phyloP scores from a whole-genome alignment of 192 early-diverging fungal species.

The Spinellus fusiger region DNA sequence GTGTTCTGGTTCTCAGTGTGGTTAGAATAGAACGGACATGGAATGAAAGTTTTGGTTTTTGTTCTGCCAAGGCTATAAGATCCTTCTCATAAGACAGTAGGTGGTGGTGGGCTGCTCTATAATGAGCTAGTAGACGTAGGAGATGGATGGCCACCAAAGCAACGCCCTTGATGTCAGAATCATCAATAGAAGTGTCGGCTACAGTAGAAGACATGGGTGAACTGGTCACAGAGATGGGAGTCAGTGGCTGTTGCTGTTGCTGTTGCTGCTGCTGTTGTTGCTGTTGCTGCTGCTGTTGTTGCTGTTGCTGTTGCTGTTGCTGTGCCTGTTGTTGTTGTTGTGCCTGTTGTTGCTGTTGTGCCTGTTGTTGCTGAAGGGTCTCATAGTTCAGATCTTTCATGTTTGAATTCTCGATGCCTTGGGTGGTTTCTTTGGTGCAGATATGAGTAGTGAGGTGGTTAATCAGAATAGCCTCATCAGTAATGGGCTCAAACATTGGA shows the following conservation, averaged over 20 bases:
- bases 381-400: too few species aligned
- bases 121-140: slow-evolving; percentile 7
- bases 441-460: too few species aligned
- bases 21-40: slow-evolving; percentile 16
- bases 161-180: slow-evolving; percentile 8
- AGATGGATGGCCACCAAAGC: slow-evolving; percentile 17
- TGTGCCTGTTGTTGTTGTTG: not conserved
- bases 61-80: slow-evolving; percentile 5
- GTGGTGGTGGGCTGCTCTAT: slow-evolving; percentile 11
- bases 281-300: not conserved
- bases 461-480: too few species aligned
- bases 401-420: too few species aligned
- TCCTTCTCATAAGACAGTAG: slow-evolving; percentile 24
- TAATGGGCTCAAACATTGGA: too few species aligned
- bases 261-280: not conserved
- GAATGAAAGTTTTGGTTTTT: slow-evolving; percentile 11
- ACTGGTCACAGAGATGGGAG: not conserved
- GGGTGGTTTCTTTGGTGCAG: too few species aligned
- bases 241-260: not conserved
- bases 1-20: too few species aligned
- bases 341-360: too few species aligned
- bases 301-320: not conserved
- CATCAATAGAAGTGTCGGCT: not conserved
- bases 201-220: not conserved
- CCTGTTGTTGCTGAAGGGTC: too few species aligned